Base-by-base conservation (phyloP, 2,329 filamentous ascomycete species). In the Penicillium sp. region DNA sequence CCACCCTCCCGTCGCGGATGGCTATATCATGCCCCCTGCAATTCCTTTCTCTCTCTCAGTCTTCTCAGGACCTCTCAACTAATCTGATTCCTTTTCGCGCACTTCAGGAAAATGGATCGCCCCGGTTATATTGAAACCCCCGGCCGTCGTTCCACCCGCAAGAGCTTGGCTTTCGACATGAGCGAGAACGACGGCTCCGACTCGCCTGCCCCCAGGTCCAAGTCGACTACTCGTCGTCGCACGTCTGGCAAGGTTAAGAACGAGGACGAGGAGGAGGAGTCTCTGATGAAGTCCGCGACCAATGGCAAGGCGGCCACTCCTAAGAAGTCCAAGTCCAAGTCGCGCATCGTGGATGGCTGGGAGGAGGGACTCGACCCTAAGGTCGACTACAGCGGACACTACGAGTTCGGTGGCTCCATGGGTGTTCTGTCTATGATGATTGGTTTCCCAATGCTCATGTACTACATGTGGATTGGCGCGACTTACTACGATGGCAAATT, bases 401-500 rank as follows among this genome's bases (percentile, higher is more conserved):
- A 80, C 58, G 95, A 99, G 69, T 99, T 97, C 68, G 92, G 92
- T 57, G 94, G 94, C 52, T 86, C 89, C 3, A 69, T 81, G n/a
- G 92, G 94, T 49, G 87, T 92, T 38, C 74, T 82, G 14, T 78
- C 82, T 61, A 91, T 96, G 83, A 97, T 97, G 90, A 81, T 91
- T 56, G 84, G 88, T 41, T 99, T 97, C 74, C 94, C 94, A n/a
- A 56, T 86, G 33, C 81, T 99, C 63, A 97, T 97, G 92, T 96
- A 90, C 82, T 97, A 96, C 77, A 96, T 99, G 92, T 97, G 92
- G 92, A 86, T 95, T 72, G 94, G 94, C 45, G 89, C 92, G 30
- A 92, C 87, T 44, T 96, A 92, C 76, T 99, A 96, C 75, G 79
- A 90, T 68, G 92, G 92, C 62, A 85, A 88, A 57, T 79, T 95